phyloP scores from a whole-genome alignment of 371 early-diverging fungal genomes.

The Phascolomyces articulosus region DNA sequence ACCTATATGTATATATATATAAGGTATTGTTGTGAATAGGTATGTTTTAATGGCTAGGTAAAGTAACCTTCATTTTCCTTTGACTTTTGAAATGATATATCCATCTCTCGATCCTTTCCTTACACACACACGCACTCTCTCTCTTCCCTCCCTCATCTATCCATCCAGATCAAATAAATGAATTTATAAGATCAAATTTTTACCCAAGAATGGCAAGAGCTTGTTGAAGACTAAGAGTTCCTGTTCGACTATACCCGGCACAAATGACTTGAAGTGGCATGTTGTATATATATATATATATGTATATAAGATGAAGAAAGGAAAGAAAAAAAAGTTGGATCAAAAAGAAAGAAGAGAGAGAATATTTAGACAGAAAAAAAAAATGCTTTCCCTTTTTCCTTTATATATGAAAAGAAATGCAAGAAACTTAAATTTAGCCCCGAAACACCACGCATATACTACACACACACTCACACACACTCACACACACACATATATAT shows the following conservation, averaged over 20 bases:
- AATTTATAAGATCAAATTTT: not conserved
- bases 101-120: too few relatives aligned
- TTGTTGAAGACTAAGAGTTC: slow-evolving; percentile 6
- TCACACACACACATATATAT: too few relatives aligned
- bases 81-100: too few relatives aligned
- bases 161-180: not conserved
- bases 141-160: too few relatives aligned
- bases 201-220: slow-evolving; percentile 10
- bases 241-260: slow-evolving; percentile 12
- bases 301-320: too few relatives aligned
- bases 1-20: not conserved
- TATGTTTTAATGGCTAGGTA: too few relatives aligned
- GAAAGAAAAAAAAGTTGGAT: not conserved
- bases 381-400: not conserved
- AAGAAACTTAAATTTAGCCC: slow-evolving; percentile 1
- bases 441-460: not conserved
- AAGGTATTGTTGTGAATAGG: not conserved
- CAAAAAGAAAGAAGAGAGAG: not conserved
- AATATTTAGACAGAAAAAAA: not conserved
- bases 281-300: not conserved
- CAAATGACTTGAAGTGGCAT: slow-evolving; percentile 12
- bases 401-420: not conserved
- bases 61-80: too few relatives aligned
- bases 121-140: too few relatives aligned
- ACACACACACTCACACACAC: too few relatives aligned